Evolutionary conservation across 2,329 filamentous ascomycete genomes (phyloP).

Genomic region (Monilinia vaccinii-corymbosi): DNA sequence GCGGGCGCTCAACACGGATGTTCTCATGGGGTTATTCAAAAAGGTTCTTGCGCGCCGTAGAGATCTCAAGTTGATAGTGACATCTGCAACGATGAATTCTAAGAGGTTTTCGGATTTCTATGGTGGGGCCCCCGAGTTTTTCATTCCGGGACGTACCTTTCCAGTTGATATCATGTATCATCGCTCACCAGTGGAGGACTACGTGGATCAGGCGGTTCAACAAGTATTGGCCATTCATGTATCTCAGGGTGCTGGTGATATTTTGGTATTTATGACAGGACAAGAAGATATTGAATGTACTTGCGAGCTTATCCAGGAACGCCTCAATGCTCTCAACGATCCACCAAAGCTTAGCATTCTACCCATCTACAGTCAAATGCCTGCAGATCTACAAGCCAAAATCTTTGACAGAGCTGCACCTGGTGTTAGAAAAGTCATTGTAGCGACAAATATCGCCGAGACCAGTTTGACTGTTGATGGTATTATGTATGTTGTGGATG

Average conservation of each 20-base stretch:
- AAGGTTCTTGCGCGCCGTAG: slow-evolving; percentile 85
- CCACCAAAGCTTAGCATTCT: slow-evolving; percentile 90
- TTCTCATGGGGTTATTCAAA: slow-evolving; percentile 95
- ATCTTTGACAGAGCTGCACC: slow-evolving; percentile 90
- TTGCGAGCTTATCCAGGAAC: slow-evolving; percentile 83
- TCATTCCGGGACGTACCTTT: slow-evolving; percentile 91
- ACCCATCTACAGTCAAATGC: slow-evolving; percentile 99
- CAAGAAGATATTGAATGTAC: slow-evolving; percentile 98
- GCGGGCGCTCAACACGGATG: slow-evolving; percentile 90
- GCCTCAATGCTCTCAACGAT: slow-evolving; percentile 82
- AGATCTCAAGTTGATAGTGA: slow-evolving; percentile 94
- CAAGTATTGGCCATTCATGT: slow-evolving; percentile 94
- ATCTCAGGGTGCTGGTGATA: slow-evolving; percentile 85
- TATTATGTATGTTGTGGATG: slow-evolving; percentile 98
- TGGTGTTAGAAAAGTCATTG: slow-evolving; percentile 92
- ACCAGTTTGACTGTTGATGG: slow-evolving; percentile 96
- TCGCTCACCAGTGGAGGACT: slow-evolving; percentile 90
- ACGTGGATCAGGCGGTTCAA: slow-evolving; percentile 93
- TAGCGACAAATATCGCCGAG: slow-evolving; percentile 97
- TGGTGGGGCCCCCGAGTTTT: slow-evolving; percentile 90
- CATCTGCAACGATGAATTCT: slow-evolving; percentile 96
- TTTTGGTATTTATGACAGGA: slow-evolving; percentile 97
- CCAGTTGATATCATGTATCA: slow-evolving; percentile 96
- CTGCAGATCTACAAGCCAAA: slow-evolving; percentile 91
- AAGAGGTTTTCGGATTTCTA: slow-evolving; percentile 95